phyloP scores from a whole-genome alignment of 768 basidiomycete genomes.

The Suillus weaverae region DNA sequence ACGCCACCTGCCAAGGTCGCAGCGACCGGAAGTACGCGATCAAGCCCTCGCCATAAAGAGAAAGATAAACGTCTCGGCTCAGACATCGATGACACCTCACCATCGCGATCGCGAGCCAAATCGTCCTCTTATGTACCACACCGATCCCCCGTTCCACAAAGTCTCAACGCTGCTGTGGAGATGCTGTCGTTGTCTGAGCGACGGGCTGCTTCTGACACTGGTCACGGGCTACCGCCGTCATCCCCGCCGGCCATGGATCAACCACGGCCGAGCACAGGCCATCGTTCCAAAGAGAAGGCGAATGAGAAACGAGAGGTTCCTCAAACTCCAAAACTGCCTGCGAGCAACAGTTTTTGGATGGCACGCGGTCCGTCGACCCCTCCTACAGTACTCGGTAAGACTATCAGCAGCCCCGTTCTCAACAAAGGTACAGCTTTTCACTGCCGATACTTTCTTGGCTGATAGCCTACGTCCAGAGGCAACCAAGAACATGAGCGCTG shows the following conservation, averaged over 20 bases:
- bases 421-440: slow-evolving; percentile 56
- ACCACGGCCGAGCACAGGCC: slow-evolving; percentile 32
- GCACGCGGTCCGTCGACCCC: slow-evolving; percentile 37
- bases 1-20: slow-evolving; percentile 35
- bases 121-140: slow-evolving; percentile 56
- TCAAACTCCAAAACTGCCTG: slow-evolving; percentile 46
- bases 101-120: slow-evolving; percentile 51
- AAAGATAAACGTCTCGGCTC: slow-evolving; percentile 34
- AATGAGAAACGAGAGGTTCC: slow-evolving; percentile 36
- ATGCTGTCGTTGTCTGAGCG: slow-evolving; percentile 44
- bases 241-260: slow-evolving; percentile 25
- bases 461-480: slow-evolving; percentile 44
- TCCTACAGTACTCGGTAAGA: slow-evolving; percentile 57
- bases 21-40: slow-evolving; percentile 18
- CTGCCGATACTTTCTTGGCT: background rate
- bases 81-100: slow-evolving; percentile 39
- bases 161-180: slow-evolving; percentile 70
- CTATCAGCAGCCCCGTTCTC: slow-evolving; percentile 67
- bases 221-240: slow-evolving; percentile 17
- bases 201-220: slow-evolving; percentile 30
- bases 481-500: slow-evolving; percentile 71
- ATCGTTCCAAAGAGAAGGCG: slow-evolving; percentile 19
- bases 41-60: slow-evolving; percentile 29
- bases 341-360: slow-evolving; percentile 34
- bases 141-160: slow-evolving; percentile 62